Conservation (phyloP, 2,329 filamentous ascomycete species). For the Colletotrichum tropicale region DNA sequence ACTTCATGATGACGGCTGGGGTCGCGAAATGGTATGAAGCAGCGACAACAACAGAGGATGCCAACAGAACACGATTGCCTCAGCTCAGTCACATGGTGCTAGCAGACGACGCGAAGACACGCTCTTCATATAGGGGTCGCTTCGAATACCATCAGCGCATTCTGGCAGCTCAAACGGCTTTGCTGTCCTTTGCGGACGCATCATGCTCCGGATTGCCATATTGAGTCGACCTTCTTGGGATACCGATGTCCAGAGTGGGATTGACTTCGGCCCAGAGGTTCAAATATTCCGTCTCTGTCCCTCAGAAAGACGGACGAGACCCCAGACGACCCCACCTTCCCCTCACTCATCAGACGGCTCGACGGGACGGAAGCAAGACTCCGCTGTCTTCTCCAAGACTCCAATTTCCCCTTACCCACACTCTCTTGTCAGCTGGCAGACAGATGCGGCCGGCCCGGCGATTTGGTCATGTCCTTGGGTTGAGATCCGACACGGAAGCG, state of each 20-base stretch:
- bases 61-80: neutral
- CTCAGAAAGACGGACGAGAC: neutral
- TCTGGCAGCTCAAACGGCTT: constrained; percentile 19
- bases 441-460: neutral
- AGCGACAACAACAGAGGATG: neutral
- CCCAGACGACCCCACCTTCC: neutral
- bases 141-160: constrained; percentile 1
- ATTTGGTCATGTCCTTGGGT: neutral
- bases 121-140: neutral
- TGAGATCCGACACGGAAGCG: neutral
- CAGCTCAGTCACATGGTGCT: neutral
- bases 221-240: constrained; percentile 12
- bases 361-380: neutral
- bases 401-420: neutral
- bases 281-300: neutral
- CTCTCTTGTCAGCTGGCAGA: neutral
- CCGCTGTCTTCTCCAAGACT: neutral
- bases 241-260: neutral
- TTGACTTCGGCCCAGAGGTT: neutral
- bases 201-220: constrained; percentile 30
- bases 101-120: neutral
- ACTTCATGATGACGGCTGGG: neutral
- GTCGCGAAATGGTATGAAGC: neutral
- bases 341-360: neutral
- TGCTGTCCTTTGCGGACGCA: constrained; percentile 36